Evolutionary conservation across 805 yeast species (phyloP).

Genomic region (Yarrowia yakushimensis): DNA sequence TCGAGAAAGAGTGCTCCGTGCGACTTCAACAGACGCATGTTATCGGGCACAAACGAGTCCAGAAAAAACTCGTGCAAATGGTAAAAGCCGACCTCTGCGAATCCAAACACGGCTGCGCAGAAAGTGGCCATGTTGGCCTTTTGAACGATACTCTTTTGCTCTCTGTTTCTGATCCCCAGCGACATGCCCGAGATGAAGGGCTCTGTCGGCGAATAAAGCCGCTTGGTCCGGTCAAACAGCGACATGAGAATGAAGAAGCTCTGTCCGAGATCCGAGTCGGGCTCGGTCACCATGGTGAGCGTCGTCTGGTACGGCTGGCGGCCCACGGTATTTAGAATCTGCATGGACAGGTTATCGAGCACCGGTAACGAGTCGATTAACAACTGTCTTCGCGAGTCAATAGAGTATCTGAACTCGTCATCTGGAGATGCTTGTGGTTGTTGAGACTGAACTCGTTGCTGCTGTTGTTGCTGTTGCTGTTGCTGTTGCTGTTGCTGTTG

Average conservation of each 20-base stretch:
- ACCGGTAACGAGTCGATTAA: conserved; percentile 49
- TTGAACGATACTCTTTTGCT: conserved; percentile 60
- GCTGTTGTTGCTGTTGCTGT: background rate
- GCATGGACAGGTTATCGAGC: conserved; percentile 77
- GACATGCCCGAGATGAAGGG: conserved; percentile 69
- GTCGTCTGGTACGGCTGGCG: conserved; percentile 74
- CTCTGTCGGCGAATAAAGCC: conserved; percentile 59
- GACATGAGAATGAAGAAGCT: conserved; percentile 64
- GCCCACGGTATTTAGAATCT: conserved; percentile 67
- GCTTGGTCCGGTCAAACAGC: conserved; percentile 71
- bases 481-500: background rate
- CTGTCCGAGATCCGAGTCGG: conserved; percentile 59
- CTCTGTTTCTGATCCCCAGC: conserved; percentile 36
- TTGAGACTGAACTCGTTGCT: background rate
- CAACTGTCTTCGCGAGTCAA: conserved; percentile 20
- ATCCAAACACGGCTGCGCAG: conserved; percentile 78
- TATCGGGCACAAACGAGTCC: conserved; percentile 78
- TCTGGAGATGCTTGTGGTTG: background rate
- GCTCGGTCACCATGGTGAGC: conserved; percentile 61
- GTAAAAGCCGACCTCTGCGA: conserved; percentile 82
- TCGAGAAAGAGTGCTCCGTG: conserved; percentile 80
- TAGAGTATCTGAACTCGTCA: conserved; percentile 43
- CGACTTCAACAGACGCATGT: conserved; percentile 64
- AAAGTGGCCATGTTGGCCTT: conserved; percentile 87
- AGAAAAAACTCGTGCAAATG: conserved; percentile 79